phyloP scores from a whole-genome alignment of 129 eudicot genomes.

The Lactuca saligna region DNA sequence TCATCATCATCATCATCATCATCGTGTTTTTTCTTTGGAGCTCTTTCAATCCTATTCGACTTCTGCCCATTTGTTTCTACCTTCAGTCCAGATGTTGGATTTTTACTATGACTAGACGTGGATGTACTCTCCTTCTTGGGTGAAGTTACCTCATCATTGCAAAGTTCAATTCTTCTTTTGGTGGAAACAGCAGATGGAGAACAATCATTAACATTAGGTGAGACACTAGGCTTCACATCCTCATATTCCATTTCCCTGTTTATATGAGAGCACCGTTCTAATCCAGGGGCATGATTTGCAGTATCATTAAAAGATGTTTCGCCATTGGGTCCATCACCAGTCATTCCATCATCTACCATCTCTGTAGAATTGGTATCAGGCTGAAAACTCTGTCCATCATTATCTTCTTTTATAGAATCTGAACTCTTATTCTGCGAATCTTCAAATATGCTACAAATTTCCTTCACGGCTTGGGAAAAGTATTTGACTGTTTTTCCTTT shows the following conservation, averaged over 20 bases:
- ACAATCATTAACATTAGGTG: constrained; percentile 28
- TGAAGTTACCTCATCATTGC: constrained; percentile 27
- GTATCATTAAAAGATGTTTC: constrained; percentile 33
- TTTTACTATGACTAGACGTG: constrained; percentile 20
- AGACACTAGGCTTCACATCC: constrained; percentile 36
- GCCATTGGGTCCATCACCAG: constrained; percentile 32
- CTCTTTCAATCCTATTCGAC: constrained; percentile 35
- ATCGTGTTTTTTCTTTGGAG: constrained; percentile 42
- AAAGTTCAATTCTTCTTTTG: constrained; percentile 28
- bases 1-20: constrained; percentile 29
- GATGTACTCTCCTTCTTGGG: constrained; percentile 29
- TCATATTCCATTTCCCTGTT: constrained; percentile 34
- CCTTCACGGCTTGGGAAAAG: constrained; percentile 75
- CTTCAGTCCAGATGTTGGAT: constrained; percentile 28
- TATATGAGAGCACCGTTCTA: constrained; percentile 50
- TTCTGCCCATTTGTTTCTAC: constrained; percentile 46
- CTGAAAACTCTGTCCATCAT: constrained; percentile 39
- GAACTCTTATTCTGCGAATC: constrained; percentile 39
- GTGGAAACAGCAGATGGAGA: constrained; percentile 24
- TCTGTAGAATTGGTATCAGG: constrained; percentile 45
- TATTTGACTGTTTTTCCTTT: constrained; percentile 60
- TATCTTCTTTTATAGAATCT: constrained; percentile 42
- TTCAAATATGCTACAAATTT: constrained; percentile 69
- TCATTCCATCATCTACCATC: constrained; percentile 38
- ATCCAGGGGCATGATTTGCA: constrained; percentile 39